Percentiles rank a stretch among this genome's conserved stretches.
Conservation (phyloP, 2,329 filamentous ascomycete species). For the Phyllosticta paracitricarpa region DNA sequence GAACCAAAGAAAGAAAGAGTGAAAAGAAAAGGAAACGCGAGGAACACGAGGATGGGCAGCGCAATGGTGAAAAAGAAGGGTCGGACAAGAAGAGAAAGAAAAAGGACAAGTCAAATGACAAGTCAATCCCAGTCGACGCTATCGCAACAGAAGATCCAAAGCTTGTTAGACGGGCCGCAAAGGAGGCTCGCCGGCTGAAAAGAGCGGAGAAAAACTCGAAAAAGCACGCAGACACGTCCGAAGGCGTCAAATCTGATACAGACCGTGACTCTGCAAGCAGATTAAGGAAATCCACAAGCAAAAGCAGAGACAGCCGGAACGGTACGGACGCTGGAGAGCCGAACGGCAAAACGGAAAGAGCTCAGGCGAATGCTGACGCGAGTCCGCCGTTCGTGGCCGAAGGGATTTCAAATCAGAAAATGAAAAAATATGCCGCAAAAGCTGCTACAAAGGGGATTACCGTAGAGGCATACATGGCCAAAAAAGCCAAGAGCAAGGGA, state of each 20-base stretch:
- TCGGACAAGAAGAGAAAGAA: constrained; percentile 10
- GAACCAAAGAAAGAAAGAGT: constrained; percentile 10
- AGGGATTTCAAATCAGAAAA: constrained; percentile 1
- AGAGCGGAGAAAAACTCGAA: constrained; percentile 10
- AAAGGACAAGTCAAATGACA: constrained; percentile 11
- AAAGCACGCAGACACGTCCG: background rate
- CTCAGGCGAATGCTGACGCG: background rate
- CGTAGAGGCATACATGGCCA: constrained; percentile 27
- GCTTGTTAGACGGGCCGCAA: constrained; percentile 9
- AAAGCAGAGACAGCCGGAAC: background rate
- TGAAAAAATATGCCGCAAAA: constrained; percentile 1
- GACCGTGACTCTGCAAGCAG: background rate
- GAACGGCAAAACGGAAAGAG: background rate
- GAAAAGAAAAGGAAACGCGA: constrained; percentile 15
- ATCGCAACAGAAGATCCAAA: constrained; percentile 13
- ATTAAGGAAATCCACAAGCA: background rate
- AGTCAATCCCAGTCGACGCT: constrained; percentile 11
- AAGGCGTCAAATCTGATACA: background rate
- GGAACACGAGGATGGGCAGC: background rate
- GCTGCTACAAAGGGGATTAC: constrained; percentile 25
- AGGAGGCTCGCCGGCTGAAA: constrained; percentile 11
- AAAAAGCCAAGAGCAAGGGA: constrained; percentile 17
- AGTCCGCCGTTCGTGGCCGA: background rate
- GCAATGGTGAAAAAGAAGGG: constrained; percentile 3
- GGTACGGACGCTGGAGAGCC: constrained; percentile 11